Base-by-base conservation (phyloP, 148 eudicot genomes). In the Rhododendron ovatum region DNA sequence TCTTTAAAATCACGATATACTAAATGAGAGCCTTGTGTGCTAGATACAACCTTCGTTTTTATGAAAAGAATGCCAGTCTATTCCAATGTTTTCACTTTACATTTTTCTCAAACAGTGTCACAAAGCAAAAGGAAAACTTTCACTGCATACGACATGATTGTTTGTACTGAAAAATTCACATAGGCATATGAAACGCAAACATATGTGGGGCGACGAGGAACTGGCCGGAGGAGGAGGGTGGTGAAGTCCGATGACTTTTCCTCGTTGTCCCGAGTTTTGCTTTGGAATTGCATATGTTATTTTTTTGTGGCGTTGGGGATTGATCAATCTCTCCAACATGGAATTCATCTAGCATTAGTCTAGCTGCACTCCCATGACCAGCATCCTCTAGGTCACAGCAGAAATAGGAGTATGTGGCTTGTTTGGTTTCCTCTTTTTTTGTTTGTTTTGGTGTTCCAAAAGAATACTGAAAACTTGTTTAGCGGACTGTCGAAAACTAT, bases 291-390 rank as follows among this genome's bases (percentile, higher is more conserved):
- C n/a, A 39, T 86, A 22, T 9, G 22, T 48, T 13, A 18, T 35
- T 69, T 37, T 37, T 84, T 45, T 41, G 41, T 20, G n/a, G 91
- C 90, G 87, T 88, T 24, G 86, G 50, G 3, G 82, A n/a, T n/a
- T 13, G 80, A 89, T 93, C 93, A 33, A 88, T 81, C 82, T 94
- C 95, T 41, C 92, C 95, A 1, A 92, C 76, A 18, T 87, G 93
- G 83, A 85, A 91, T 57, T 91, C 91, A 69, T 91, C 90, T 80
- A 94, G 82, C 92, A 93, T 87, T 41, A 91, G 89, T 83, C 93
- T 91, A 11, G 95, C 93, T 5, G 84, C 88, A 53, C 89, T 88
- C 6, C 92, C 94, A 88, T 94, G 95, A 1, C 95, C 95, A 33
- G 85, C 95, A 24, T 88, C 88, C 88, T 93, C 94, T 2, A n/a